Base-by-base conservation (phyloP, 768 basidiomycete genomes). In the Leccinum fibrillosum region DNA sequence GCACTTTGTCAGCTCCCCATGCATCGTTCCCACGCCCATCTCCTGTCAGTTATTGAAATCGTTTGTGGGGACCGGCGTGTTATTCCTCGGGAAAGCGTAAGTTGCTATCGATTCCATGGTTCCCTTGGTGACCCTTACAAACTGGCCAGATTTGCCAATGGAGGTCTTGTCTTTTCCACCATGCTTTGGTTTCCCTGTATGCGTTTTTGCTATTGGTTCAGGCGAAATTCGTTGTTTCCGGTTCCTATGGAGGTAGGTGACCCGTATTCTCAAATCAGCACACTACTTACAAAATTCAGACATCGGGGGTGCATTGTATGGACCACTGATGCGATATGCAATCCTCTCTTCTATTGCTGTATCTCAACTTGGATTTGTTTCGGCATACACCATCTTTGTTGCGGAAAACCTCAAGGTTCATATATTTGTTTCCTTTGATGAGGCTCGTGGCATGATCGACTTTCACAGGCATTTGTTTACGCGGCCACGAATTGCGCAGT, bases 331-430 rank as follows among this genome's bases (percentile, higher is more conserved):
- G 92, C 87, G 97, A 48, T 86, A 89, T 59, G 76, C 86, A 13
- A 98, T 99, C 67, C 82, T 99, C 8, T 78, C 78, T 3, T 94
- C 93, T 15, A 96, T 99, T 67, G 80, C 89, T 0, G 69, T 95
- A 23, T 98, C 96, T 1, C 97, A 94, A 70, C 76, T 95, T 35
- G 93, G 93, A 42, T 95, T 94, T 72, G 89, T 90, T 48, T 69
- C 84, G 34, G 94, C 94, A 12, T 99, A 99, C 72, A 93, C 88
- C 15, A 97, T 98, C 70, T 98, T 98, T 71, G 93, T 98, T 45
- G 89, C 95, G 1, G 85, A 95, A 75, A 97, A 95, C 69, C 80
- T 94, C 13, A 85, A 83, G 72, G 82, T 78, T 59, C 17, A 66
- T 35, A 2, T 48, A 30, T 55, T 49, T 17, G 12, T 49, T 49